Conservation (phyloP, 495 filamentous ascomycete genomes). For the Bryoglossum gracile region DNA sequence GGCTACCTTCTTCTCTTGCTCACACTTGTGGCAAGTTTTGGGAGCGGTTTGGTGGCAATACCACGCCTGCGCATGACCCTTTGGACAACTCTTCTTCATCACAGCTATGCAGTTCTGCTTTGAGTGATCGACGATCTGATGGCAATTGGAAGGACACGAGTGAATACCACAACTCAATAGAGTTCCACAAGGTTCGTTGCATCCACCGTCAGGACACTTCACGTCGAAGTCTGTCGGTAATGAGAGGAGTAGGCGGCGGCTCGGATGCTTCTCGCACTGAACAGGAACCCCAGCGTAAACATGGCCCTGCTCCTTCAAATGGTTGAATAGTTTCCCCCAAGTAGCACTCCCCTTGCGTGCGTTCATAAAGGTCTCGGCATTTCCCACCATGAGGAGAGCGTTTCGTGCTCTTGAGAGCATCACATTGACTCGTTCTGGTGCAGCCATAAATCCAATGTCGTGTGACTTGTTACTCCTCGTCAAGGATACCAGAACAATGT, state of each 20-base stretch:
- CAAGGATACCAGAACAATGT: conserved; percentile 62
- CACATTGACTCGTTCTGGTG: conserved; percentile 63
- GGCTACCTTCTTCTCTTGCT: conserved; percentile 40
- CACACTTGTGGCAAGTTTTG: conserved; percentile 41
- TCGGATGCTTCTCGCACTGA: conserved; percentile 56
- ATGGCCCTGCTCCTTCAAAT: conserved; percentile 43
- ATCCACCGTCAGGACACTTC: conserved; percentile 65
- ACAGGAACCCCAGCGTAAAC: conserved; percentile 67
- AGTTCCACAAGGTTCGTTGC: conserved; percentile 49
- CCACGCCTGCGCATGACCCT: conserved; percentile 40
- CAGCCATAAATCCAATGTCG: conserved; percentile 68
- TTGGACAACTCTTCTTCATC: conserved; percentile 40
- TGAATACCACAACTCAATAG: conserved; percentile 56
- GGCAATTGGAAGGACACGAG: conserved; percentile 53
- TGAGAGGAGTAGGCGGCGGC: conserved; percentile 36
- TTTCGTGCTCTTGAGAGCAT: conserved; percentile 59
- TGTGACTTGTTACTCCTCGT: conserved; percentile 54
- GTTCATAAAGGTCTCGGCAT: conserved; percentile 55
- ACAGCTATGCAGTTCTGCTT: conserved; percentile 48
- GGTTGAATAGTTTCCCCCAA: conserved; percentile 53
- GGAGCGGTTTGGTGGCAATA: conserved; percentile 32
- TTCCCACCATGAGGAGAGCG: conserved; percentile 62
- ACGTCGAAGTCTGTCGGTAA: conserved; percentile 48
- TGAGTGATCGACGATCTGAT: conserved; percentile 60
- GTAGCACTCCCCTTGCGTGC: conserved; percentile 52